These are phyloP conservation scores for Crithidia sp. DNA, from an alignment of 208 protist genomes.

Conservation along the genomic window DNA sequence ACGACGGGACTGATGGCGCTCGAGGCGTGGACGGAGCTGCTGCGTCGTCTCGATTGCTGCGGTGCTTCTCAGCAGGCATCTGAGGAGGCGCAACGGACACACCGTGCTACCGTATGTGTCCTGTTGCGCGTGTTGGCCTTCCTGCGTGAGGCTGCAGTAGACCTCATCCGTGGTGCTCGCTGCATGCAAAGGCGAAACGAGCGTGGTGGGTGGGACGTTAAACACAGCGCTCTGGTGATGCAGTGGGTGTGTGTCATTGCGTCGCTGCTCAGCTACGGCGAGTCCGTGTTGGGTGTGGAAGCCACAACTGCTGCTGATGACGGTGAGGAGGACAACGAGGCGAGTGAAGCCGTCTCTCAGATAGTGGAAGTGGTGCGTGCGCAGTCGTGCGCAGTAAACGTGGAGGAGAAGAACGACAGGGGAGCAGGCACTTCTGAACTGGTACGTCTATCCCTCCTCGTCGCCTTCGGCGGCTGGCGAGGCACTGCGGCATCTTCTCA, in stretches of 20 bases:
- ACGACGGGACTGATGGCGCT: slow-evolving; percentile 6
- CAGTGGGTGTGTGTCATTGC: slow-evolving; percentile 22
- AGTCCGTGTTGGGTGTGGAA: slow-evolving; percentile 16
- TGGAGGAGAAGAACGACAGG: too few species aligned
- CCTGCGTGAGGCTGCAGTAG: slow-evolving; percentile 13
- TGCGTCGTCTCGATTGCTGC: slow-evolving; percentile 8
- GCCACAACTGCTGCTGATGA: background rate
- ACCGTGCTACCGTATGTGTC: background rate
- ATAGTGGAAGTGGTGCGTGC: background rate
- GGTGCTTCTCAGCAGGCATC: background rate
- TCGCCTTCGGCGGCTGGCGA: too few species aligned
- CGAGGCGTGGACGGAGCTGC: slow-evolving; percentile 15
- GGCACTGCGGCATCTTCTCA: too few species aligned
- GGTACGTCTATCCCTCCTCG: background rate
- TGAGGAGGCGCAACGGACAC: background rate
- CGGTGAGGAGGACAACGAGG: background rate
- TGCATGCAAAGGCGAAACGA: background rate
- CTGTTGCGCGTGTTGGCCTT: slow-evolving; percentile 22
- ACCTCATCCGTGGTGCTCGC: slow-evolving; percentile 3
- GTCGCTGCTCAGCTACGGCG: slow-evolving; percentile 26
- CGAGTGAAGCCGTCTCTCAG: background rate
- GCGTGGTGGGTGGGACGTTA: background rate
- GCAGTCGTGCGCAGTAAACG: background rate
- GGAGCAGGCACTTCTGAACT: too few species aligned
- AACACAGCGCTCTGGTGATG: slow-evolving; percentile 1